Evolutionary conservation across 495 filamentous ascomycete genomes (phyloP).

Genomic region (Neurospora discreta): DNA sequence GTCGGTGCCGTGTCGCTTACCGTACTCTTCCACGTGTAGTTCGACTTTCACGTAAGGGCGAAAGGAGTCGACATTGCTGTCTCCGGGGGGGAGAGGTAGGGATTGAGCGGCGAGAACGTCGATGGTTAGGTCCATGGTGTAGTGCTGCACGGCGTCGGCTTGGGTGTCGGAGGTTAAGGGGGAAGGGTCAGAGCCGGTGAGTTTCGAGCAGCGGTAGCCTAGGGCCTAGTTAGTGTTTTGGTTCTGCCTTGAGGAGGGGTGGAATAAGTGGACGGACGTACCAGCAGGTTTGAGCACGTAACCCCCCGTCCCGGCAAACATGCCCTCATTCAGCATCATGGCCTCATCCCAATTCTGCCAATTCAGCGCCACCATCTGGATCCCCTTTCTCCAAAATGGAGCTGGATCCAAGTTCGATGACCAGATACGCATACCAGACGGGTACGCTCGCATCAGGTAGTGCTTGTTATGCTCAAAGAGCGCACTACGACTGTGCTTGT

Average conservation of each 20-base stretch:
- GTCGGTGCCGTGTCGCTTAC: conserved; percentile 31
- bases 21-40: conserved; percentile 63
- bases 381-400: conserved; percentile 76
- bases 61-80: conserved; percentile 47
- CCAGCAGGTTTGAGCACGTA: conserved; percentile 78
- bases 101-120: conserved; percentile 45
- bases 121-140: conserved; percentile 42
- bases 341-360: conserved; percentile 88
- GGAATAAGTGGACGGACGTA: conserved; percentile 1
- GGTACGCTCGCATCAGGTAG: conserved; percentile 82
- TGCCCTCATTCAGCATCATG: conserved; percentile 91
- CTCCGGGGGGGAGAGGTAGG: conserved; percentile 43
- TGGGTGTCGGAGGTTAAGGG: conserved; percentile 7
- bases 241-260: background rate
- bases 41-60: conserved; percentile 72
- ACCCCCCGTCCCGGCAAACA: conserved; percentile 73
- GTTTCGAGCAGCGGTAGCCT: conserved; percentile 25
- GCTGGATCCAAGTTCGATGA: conserved; percentile 81
- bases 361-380: conserved; percentile 88
- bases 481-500: conserved; percentile 44
- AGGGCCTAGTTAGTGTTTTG: background rate
- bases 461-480: conserved; percentile 76
- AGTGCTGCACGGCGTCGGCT: conserved; percentile 25
- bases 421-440: conserved; percentile 65
- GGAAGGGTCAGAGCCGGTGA: background rate